phyloP scores from a whole-genome alignment of 169 alveolate genomes.

The Besnoitia besnoiti region DNA sequence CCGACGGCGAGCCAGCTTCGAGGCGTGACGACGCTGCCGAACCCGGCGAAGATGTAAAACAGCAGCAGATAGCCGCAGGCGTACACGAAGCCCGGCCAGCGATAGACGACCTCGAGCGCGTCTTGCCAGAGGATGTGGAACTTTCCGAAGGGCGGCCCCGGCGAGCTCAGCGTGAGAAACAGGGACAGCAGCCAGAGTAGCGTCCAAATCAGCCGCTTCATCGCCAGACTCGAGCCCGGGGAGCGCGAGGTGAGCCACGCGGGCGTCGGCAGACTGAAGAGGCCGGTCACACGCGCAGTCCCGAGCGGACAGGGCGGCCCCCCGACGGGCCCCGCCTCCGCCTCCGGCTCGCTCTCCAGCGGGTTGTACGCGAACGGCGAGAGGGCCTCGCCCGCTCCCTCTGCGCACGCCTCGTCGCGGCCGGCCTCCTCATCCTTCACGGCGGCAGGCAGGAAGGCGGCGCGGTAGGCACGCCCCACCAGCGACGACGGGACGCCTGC shows the following conservation, averaged over 20 bases:
- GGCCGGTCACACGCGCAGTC: neutral
- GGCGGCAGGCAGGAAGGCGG: neutral
- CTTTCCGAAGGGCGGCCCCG: slow-evolving; percentile 21
- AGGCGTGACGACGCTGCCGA: slow-evolving; percentile 7
- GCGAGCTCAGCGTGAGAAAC: slow-evolving; percentile 6
- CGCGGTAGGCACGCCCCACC: neutral
- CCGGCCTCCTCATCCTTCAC: neutral
- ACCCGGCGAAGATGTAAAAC: neutral
- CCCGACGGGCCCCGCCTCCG: neutral
- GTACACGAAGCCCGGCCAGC: neutral
- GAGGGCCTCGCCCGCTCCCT: slow-evolving; percentile 1
- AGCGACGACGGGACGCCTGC: neutral
- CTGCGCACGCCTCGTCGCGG: neutral
- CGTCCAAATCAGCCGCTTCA: slow-evolving; percentile 14
- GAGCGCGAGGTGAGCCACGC: neutral
- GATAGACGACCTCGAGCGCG: neutral
- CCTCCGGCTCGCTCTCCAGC: neutral
- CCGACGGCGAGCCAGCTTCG: slow-evolving; percentile 19
- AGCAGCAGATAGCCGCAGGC: slow-evolving; percentile 2
- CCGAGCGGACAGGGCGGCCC: neutral
- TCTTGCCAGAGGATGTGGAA: neutral
- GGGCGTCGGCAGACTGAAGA: neutral
- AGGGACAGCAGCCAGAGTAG: neutral
- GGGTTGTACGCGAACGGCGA: neutral
- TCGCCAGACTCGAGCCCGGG: neutral